Conservation (phyloP, 2,329 filamentous ascomycete genomes). For the Trichophyton benhamiae region DNA sequence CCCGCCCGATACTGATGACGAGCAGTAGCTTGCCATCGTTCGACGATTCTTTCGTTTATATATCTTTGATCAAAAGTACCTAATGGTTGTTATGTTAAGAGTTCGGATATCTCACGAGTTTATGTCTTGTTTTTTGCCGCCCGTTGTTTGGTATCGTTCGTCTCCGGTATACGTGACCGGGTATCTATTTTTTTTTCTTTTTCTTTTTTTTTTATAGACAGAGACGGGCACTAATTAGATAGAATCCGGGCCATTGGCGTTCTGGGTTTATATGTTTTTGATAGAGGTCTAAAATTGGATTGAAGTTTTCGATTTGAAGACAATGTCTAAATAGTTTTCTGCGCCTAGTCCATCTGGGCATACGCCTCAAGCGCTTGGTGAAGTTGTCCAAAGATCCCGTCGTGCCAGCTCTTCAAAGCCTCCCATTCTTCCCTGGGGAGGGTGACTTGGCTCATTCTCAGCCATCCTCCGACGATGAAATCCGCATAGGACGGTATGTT, state of each 20-base stretch:
- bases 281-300: not conserved
- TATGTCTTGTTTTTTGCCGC: not conserved
- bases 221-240: not conserved
- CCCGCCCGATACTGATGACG: constrained; percentile 65
- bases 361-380: constrained; percentile 36
- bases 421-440: constrained; percentile 2
- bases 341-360: constrained; percentile 19
- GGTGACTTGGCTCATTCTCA: constrained; percentile 31
- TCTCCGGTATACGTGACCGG: not conserved
- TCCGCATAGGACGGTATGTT: constrained; percentile 41
- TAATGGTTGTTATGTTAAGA: constrained; percentile 4
- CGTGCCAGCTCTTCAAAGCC: constrained; percentile 6
- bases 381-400: constrained; percentile 21
- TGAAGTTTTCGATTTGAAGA: not conserved
- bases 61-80: constrained; percentile 6
- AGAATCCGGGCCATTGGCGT: not conserved
- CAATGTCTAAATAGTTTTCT: not conserved
- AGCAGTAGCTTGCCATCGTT: constrained; percentile 30
- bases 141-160: not conserved
- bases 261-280: not conserved
- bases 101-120: constrained; percentile 3
- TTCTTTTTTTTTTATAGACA: not conserved
- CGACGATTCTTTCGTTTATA: not conserved
- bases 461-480: constrained; percentile 46
- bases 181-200: not conserved